A percentile compares a stretch with the other conserved stretches of the same genome.
phyloP scores from a whole-genome alignment of 176 grass and related monocot species.

The Rhynchospora pubera region DNA sequence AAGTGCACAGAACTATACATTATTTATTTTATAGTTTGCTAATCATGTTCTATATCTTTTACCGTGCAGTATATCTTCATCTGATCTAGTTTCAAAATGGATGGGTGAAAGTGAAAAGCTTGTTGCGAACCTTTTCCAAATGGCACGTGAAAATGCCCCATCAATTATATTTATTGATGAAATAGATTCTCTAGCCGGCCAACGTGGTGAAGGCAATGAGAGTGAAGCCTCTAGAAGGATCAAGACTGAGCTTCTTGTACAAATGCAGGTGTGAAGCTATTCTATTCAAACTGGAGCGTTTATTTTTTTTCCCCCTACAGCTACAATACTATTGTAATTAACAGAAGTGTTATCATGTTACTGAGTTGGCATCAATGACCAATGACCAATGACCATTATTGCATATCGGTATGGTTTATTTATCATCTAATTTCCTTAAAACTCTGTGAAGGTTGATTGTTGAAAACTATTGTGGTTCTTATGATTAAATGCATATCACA shows the following conservation, averaged over 20 bases:
- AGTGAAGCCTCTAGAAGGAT: slow-evolving; percentile 97
- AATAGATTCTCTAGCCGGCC: slow-evolving; percentile 94
- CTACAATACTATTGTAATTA: not conserved
- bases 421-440: not conserved
- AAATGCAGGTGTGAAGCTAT: slow-evolving; percentile 68
- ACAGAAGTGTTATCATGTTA: not conserved
- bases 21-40: slow-evolving; percentile 16
- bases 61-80: slow-evolving; percentile 91
- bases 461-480: not conserved
- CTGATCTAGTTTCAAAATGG: slow-evolving; percentile 98
- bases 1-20: not conserved
- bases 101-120: slow-evolving; percentile 99
- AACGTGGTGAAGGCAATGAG: slow-evolving; percentile 96
- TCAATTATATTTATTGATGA: slow-evolving; percentile 98
- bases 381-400: not conserved
- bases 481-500: not conserved
- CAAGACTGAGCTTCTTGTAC: slow-evolving; percentile 97
- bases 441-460: not conserved
- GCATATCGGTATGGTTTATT: not conserved
- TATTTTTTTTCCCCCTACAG: not conserved
- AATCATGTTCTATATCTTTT: slow-evolving; percentile 12
- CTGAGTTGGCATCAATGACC: not conserved
- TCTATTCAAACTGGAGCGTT: not conserved
- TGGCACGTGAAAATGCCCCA: slow-evolving; percentile 93
- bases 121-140: slow-evolving; percentile 92